Evolutionary conservation across 495 filamentous ascomycete species (phyloP), one percentile per base, ranked within the genome.

Genomic region (Apiosordaria backusii): DNA sequence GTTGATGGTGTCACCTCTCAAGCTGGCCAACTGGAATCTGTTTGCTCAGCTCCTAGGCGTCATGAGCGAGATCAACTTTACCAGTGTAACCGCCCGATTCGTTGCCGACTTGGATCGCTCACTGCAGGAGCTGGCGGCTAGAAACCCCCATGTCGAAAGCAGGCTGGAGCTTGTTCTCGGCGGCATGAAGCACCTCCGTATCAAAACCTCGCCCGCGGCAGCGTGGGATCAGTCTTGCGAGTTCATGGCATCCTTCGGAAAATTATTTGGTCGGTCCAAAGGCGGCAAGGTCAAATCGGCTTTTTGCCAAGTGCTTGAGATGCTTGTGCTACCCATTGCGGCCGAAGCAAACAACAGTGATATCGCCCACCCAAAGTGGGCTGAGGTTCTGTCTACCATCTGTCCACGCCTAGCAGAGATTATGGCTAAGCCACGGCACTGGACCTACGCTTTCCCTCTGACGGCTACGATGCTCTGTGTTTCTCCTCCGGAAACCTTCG

Each of bases 1-100:
- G 70, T 83, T 98, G 16, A 81, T 88, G 21, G 83, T 84, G 13
- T 97, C 92, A 2, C 87, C 91, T 4, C 84, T 97, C 7, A 89
- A 91, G 66, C 86, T 93, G 79, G 89, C 95, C 18, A 97, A 98
- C 75, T 98, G 95, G 95, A 89, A 89, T 63, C 88, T 98, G 15
- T 97, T 96, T 71, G 88, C 90, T 24, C 92, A 96, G 71, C 79
- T 98, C 19, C 82, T 99, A 13, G 95, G 95, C 16, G 93, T 91
- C 24, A 97, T 99, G 93, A 96, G 95, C 76, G 90, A 89, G 61
- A 86, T 92, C 68, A 92, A 93, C 72, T 97, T 99, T 76, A 79
- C 86, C 26, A 91, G 86, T 66, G 94, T 99, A 27, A 85, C 90
- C 24, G 85, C 88, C 62, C 87, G 91, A 23, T 99, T 96, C 74